Conservation (phyloP, 768 basidiomycete genomes). For the Tulasnella sp. region DNA sequence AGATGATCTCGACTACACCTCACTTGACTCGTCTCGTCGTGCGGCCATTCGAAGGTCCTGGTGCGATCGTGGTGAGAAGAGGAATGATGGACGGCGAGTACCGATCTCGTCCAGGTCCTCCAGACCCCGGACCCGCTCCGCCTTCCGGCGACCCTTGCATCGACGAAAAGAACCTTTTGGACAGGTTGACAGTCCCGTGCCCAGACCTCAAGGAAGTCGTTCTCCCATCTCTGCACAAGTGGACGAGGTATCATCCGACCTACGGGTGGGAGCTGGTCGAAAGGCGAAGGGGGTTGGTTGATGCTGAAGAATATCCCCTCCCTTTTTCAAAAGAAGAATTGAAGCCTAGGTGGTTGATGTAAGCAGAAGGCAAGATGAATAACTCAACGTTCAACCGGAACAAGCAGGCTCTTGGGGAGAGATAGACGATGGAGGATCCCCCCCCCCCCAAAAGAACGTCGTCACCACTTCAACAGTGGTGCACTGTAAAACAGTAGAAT, state of each 20-base stretch:
- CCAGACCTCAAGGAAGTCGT: not conserved
- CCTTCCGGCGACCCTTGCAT: not conserved
- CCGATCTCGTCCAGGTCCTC: not conserved
- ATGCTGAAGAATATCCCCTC: not conserved
- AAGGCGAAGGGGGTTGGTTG: not conserved
- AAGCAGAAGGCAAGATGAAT: no score
- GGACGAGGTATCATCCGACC: not conserved
- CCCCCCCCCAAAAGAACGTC: no score
- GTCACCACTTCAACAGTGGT: no score
- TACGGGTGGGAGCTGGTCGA: not conserved
- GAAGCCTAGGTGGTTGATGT: not conserved
- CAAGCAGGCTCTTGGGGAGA: no score
- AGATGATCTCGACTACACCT: not conserved
- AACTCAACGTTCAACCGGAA: no score
- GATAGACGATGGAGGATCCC: no score
- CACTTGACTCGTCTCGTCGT: not conserved
- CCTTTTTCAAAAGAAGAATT: not conserved
- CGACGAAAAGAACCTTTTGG: not conserved
- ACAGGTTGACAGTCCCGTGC: not conserved
- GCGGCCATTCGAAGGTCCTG: not conserved
- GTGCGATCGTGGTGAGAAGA: not conserved
- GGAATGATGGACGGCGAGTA: not conserved
- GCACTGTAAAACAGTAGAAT: no score
- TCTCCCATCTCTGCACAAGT: not conserved
- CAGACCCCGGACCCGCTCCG: not conserved